Conservation (phyloP, 2,329 filamentous ascomycete genomes). For the Trichoderma pleuroti region DNA sequence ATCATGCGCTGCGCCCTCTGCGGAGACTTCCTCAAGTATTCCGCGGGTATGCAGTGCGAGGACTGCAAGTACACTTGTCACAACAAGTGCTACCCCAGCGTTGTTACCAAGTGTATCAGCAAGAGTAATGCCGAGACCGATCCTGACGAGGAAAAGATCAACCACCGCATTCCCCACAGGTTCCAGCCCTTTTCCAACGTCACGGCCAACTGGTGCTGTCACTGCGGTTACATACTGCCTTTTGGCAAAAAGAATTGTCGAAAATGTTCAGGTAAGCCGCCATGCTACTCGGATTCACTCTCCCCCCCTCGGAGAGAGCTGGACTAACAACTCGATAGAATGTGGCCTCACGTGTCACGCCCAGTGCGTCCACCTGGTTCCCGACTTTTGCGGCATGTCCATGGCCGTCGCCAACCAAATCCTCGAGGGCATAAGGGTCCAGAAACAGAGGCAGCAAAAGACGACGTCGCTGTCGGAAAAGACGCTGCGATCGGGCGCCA, state of each 20-base stretch:
- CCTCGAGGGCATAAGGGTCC: conserved; percentile 75
- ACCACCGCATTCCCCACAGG: conserved; percentile 95
- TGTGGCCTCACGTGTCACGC: conserved; percentile 89
- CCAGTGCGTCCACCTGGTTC: conserved; percentile 88
- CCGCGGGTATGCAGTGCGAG: conserved; percentile 97
- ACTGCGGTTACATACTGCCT: conserved; percentile 93
- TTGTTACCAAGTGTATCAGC: conserved; percentile 99
- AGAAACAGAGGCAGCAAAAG: conserved; percentile 65
- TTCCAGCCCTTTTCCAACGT: conserved; percentile 97
- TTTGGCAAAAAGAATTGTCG: conserved; percentile 93
- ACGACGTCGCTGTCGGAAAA: conserved; percentile 58
- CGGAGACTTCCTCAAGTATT: conserved; percentile 97
- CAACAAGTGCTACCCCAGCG: conserved; percentile 92
- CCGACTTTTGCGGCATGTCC: conserved; percentile 98
- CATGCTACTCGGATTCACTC: neutral
- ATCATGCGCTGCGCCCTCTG: conserved; percentile 99
- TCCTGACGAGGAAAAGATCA: conserved; percentile 99
- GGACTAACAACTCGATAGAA: conserved; percentile 51
- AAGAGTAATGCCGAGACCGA: conserved; percentile 98
- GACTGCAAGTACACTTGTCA: conserved; percentile 99
- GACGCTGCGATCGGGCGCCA: conserved; percentile 57
- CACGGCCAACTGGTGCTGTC: conserved; percentile 98
- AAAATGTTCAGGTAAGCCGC: conserved; percentile 74
- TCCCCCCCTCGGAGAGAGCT: neutral
- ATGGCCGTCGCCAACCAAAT: conserved; percentile 97